A percentile compares a stretch with the other conserved stretches of the same genome.
Evolutionary conservation across 345 rosid species (phyloP).

Genomic region (Cardamine resedifolia): DNA sequence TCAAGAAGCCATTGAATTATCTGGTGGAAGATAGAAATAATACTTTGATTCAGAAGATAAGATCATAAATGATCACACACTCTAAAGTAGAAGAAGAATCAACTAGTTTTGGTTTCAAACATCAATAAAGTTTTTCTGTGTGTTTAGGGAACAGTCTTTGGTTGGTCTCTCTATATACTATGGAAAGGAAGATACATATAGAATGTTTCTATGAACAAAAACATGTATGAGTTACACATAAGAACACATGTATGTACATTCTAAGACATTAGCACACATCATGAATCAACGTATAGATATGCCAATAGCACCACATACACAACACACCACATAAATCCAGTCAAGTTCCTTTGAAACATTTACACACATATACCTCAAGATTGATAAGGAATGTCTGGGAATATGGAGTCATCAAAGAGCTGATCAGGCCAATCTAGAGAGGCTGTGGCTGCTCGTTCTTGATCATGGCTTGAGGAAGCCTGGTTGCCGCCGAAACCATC

Average conservation of each 20-base stretch:
- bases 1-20: slow-evolving; percentile 87
- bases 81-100: slow-evolving; percentile 21
- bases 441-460: slow-evolving; percentile 22
- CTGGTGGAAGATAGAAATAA: slow-evolving; percentile 75
- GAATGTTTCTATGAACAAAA: slow-evolving; percentile 22
- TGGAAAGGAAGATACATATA: not conserved
- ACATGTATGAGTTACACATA: slow-evolving; percentile 21
- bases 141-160: not conserved
- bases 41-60: not conserved
- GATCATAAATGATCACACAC: not conserved
- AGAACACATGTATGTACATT: slow-evolving; percentile 13
- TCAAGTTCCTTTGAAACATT: slow-evolving; percentile 3
- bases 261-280: slow-evolving; percentile 21
- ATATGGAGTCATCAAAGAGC: slow-evolving; percentile 35
- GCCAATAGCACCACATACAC: slow-evolving; percentile 5
- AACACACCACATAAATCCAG: slow-evolving; percentile 7
- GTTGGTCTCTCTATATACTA: not conserved
- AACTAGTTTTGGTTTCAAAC: slow-evolving; percentile 20
- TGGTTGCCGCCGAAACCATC: slow-evolving; percentile 21
- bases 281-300: slow-evolving; percentile 11
- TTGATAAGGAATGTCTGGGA: slow-evolving; percentile 23
- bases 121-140: not conserved
- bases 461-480: slow-evolving; percentile 34
- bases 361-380: slow-evolving; percentile 32
- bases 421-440: slow-evolving; percentile 33